A percentile compares a stretch with the other conserved stretches of the same genome.
These are phyloP conservation scores for Gaeumannomyces tritici DNA, from an alignment of 2,329 filamentous ascomycete species.

Conservation along the genomic window DNA sequence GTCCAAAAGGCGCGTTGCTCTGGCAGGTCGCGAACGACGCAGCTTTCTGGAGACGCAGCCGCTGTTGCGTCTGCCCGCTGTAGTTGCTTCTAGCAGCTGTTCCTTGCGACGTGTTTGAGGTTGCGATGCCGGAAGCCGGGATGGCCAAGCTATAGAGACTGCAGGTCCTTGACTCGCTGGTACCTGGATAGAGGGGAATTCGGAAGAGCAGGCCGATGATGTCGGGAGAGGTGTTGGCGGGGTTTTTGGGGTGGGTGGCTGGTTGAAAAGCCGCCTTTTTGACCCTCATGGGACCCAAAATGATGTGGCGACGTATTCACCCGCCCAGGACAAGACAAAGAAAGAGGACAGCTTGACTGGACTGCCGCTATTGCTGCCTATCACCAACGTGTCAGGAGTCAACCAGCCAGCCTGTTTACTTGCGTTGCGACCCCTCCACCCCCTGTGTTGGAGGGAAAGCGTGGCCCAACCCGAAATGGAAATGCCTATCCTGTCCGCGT, in stretches of 20 bases:
- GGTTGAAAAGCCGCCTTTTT: background rate
- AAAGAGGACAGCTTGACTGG: background rate
- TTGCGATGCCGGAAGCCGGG: background rate
- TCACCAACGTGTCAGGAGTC: background rate
- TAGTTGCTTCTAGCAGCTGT: background rate
- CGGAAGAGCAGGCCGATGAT: background rate
- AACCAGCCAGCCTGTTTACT: background rate
- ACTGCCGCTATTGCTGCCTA: background rate
- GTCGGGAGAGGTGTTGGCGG: no score
- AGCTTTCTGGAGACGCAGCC: background rate
- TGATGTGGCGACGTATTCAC: background rate
- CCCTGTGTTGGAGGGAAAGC: background rate
- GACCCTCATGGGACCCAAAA: background rate
- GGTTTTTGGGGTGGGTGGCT: no score
- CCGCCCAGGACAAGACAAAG: background rate
- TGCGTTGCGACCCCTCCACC: background rate
- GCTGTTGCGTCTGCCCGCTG: background rate
- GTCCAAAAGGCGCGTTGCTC: background rate
- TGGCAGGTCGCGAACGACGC: background rate
- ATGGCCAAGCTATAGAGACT: background rate
- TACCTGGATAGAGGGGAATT: background rate
- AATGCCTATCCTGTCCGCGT: background rate
- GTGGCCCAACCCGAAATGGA: background rate
- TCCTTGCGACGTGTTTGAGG: background rate
- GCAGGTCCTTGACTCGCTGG: background rate